These are phyloP conservation scores for Nicotiana undulata DNA, from an alignment of 257 asterid genomes.

Conservation along the genomic window DNA sequence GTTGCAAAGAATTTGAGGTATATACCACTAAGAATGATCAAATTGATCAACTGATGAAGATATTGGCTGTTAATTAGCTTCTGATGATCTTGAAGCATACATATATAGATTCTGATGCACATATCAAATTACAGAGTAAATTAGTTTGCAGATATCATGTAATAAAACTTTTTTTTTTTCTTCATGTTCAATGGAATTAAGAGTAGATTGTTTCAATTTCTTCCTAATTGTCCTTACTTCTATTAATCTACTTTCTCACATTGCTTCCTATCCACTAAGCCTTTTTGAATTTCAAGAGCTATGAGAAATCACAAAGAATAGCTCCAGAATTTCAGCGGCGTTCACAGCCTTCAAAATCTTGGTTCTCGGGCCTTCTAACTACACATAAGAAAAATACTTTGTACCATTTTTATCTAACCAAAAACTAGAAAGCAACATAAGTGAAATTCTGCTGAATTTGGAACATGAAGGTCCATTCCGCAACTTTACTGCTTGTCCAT, in stretches of 20 bases:
- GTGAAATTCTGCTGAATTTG: background rate
- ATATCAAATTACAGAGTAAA: background rate
- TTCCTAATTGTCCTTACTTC: background rate
- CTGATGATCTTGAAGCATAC: constrained; percentile 3
- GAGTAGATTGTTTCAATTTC: background rate
- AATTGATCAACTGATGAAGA: background rate
- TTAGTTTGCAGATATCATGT: constrained; percentile 1
- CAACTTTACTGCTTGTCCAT: background rate
- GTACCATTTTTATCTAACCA: background rate
- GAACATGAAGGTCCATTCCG: background rate
- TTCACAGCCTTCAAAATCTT: background rate
- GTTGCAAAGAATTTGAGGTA: background rate
- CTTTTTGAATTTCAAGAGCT: background rate
- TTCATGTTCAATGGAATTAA: background rate
- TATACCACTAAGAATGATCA: background rate
- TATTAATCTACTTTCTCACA: background rate
- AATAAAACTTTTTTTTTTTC: background rate
- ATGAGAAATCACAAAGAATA: background rate
- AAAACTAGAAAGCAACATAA: background rate
- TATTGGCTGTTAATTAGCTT: background rate
- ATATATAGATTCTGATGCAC: constrained; percentile 3
- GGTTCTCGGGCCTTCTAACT: background rate
- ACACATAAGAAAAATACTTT: background rate
- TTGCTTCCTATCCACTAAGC: background rate
- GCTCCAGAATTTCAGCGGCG: background rate